A percentile compares a stretch with the other conserved stretches of the same genome.
phyloP scores from a whole-genome alignment of 2,329 filamentous ascomycete species.

The Emmonsiellopsis sp. region DNA sequence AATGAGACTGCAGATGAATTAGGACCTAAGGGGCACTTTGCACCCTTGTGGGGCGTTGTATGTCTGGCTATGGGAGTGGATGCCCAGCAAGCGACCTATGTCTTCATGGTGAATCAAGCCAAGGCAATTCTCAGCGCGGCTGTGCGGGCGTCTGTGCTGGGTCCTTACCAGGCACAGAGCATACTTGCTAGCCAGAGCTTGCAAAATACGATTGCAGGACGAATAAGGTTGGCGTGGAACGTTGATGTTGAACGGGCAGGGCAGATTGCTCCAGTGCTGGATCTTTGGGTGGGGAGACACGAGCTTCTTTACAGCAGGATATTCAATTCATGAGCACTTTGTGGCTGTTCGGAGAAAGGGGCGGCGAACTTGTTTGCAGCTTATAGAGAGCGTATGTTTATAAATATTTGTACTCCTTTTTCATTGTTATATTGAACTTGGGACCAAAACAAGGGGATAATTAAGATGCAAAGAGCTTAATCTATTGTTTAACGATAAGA shows the following conservation, averaged over 20 bases:
- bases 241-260: constrained; percentile 46
- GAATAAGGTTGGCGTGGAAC: constrained; percentile 42
- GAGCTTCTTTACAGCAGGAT: constrained; percentile 58
- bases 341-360: too few relatives aligned
- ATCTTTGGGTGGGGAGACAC: constrained; percentile 57
- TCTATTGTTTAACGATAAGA: too few relatives aligned
- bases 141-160: constrained; percentile 55
- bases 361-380: too few relatives aligned
- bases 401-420: too few relatives aligned
- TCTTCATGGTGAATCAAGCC: constrained; percentile 56
- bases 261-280: constrained; percentile 51
- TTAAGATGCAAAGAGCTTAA: too few relatives aligned
- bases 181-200: constrained; percentile 47
- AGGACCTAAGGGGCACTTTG: constrained; percentile 45
- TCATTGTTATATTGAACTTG: too few relatives aligned
- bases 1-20: neutral
- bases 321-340: constrained; percentile 49
- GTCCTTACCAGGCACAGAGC: constrained; percentile 55
- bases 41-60: constrained; percentile 52
- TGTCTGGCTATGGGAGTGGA: constrained; percentile 45
- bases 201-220: constrained; percentile 41
- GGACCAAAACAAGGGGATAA: too few relatives aligned
- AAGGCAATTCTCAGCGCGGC: constrained; percentile 55
- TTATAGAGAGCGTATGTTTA: too few relatives aligned
- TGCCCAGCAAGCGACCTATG: constrained; percentile 46